Evolutionary conservation across 2,329 filamentous ascomycete genomes (phyloP).

Genomic region (Fusarium sp.): DNA sequence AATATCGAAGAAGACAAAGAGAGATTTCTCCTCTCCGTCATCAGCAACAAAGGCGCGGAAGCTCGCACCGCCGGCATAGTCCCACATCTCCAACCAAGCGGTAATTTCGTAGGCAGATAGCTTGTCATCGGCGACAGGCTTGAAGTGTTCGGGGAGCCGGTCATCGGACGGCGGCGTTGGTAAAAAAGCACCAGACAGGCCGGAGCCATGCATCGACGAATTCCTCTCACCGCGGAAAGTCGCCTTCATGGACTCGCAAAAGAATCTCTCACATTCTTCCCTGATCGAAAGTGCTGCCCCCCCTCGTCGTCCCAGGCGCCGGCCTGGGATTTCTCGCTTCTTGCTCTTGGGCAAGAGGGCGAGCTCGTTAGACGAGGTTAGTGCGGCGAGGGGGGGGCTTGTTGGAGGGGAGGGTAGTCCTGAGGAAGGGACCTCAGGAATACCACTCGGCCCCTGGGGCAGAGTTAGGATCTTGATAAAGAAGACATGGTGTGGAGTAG

Average conservation of each 20-base stretch:
- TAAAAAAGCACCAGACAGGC: constrained; percentile 81
- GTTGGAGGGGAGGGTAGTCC: constrained; percentile 85
- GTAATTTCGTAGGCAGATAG: constrained; percentile 58
- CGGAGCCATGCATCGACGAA: constrained; percentile 80
- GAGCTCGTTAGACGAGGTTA: constrained; percentile 76
- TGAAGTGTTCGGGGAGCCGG: constrained; percentile 55
- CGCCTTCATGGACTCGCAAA: constrained; percentile 94
- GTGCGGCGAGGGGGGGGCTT: constrained; percentile 89
- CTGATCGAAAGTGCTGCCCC: constrained; percentile 96
- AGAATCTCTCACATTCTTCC: constrained; percentile 99
- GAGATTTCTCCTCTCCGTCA: constrained; percentile 75
- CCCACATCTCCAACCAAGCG: constrained; percentile 83
- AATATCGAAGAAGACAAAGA: constrained; percentile 89
- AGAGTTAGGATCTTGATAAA: constrained; percentile 30
- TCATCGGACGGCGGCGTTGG: constrained; percentile 68
- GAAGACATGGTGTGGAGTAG: background rate
- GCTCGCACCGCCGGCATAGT: constrained; percentile 85
- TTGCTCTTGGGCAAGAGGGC: constrained; percentile 71
- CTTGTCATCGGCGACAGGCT: constrained; percentile 49
- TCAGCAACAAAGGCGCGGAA: constrained; percentile 89
- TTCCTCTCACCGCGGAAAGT: constrained; percentile 97
- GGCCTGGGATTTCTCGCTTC: constrained; percentile 59
- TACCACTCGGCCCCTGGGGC: constrained; percentile 84
- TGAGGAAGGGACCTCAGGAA: constrained; percentile 91
- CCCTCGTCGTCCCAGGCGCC: constrained; percentile 73